Conservation (phyloP, 352 stramenopile genomes). For the Globisporangium viniferum region DNA sequence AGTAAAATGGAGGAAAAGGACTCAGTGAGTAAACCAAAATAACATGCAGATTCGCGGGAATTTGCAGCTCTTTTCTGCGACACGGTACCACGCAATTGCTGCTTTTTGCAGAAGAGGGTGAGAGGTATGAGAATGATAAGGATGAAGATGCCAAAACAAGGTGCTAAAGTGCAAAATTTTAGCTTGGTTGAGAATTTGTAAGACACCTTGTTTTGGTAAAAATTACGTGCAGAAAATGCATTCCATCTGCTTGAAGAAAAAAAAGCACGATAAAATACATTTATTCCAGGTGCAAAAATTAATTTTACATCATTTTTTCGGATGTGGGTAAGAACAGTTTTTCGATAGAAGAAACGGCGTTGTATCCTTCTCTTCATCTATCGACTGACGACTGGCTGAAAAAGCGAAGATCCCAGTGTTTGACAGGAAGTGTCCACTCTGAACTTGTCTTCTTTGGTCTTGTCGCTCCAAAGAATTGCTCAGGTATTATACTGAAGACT, state of each 20-base stretch:
- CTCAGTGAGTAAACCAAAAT: neutral
- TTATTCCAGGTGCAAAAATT: neutral
- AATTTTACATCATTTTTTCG: neutral
- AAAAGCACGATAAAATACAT: neutral
- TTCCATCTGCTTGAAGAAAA: constrained; percentile 2
- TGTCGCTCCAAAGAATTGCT: no score
- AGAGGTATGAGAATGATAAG: neutral
- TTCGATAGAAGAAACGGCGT: neutral
- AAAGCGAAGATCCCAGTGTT: no score
- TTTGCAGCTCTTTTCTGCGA: neutral
- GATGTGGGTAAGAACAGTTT: neutral
- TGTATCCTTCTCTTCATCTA: neutral
- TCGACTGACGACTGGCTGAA: no score
- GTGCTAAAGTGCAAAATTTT: neutral
- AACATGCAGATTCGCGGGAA: neutral
- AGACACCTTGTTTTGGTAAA: neutral
- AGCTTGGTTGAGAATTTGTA: neutral
- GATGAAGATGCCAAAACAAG: neutral
- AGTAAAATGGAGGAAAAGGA: neutral
- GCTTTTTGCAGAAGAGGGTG: neutral
- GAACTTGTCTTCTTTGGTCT: no score
- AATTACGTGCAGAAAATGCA: neutral
- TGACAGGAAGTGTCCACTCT: no score
- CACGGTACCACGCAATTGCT: neutral
- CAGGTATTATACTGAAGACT: no score